Conservation (phyloP, 2,329 filamentous ascomycete genomes). For the Colletotrichum liriopes region DNA sequence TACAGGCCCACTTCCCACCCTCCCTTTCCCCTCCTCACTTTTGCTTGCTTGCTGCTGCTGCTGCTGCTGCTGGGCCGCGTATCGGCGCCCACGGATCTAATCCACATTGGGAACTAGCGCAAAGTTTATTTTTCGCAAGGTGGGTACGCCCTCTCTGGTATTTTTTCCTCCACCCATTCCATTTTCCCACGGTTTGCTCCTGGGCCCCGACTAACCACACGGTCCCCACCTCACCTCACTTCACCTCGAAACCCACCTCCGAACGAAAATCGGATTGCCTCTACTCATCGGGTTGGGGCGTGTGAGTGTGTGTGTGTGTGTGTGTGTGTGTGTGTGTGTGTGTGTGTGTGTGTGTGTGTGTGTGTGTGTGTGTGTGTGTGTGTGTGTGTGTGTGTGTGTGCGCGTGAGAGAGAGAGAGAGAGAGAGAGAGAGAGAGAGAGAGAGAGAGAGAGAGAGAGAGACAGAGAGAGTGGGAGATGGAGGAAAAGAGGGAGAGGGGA, state of each 20-base stretch:
- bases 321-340: too few species aligned
- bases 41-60: constrained; percentile 7
- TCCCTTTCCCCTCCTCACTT: not conserved
- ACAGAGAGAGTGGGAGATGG: not conserved
- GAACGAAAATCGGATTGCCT: constrained; percentile 3
- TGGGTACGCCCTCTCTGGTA: not conserved
- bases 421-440: too few species aligned
- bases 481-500: not conserved
- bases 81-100: constrained; percentile 26
- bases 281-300: constrained; percentile 2
- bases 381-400: too few species aligned
- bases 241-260: not conserved
- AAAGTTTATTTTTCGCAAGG: constrained; percentile 39
- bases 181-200: constrained; percentile 17
- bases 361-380: too few species aligned
- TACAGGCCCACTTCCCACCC: constrained; percentile 7
- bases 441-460: too few species aligned
- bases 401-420: too few species aligned
- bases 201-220: constrained; percentile 15
- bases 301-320: not conserved
- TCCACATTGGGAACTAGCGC: not conserved
- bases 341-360: too few species aligned
- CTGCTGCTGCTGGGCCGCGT: constrained; percentile 36
- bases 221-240: constrained; percentile 14
- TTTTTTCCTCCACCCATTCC: constrained; percentile 23